Percentiles rank a stretch among this genome's conserved stretches.
These are phyloP conservation scores for Jamesozyma spencerorum DNA, from an alignment of 805 yeast genomes.

Conservation along the genomic window DNA sequence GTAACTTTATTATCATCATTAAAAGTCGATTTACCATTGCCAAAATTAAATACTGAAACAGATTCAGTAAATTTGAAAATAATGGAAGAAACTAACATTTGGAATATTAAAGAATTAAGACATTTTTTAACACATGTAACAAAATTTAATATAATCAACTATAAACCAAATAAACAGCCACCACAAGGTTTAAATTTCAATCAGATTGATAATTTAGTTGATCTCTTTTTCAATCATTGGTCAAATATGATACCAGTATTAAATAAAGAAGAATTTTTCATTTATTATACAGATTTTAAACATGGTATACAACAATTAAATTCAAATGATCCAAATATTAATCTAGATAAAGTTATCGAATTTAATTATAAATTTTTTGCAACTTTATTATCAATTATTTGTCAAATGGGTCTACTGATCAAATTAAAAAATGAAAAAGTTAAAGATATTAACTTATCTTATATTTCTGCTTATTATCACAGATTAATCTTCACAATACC, in stretches of 20 bases:
- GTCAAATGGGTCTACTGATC: constrained; percentile 25
- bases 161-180: neutral
- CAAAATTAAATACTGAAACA: constrained; percentile 11
- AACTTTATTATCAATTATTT: constrained; percentile 19
- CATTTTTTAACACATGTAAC: constrained; percentile 16
- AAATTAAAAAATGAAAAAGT: constrained; percentile 17
- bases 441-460: constrained; percentile 3
- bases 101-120: constrained; percentile 24
- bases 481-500: constrained; percentile 48
- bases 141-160: constrained; percentile 14
- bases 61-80: constrained; percentile 9
- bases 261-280: constrained; percentile 59
- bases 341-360: constrained; percentile 5
- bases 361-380: constrained; percentile 25
- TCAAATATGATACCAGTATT: constrained; percentile 58
- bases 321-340: neutral
- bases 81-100: constrained; percentile 16
- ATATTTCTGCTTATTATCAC: constrained; percentile 43
- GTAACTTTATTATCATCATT: constrained; percentile 64
- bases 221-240: constrained; percentile 72
- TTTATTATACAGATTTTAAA: constrained; percentile 35
- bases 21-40: constrained; percentile 44
- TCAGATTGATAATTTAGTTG: constrained; percentile 53
- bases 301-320: neutral
- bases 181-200: constrained; percentile 7